Conservation (phyloP, 108 stramenopile species). For the Halocafeteria seosinensis region DNA sequence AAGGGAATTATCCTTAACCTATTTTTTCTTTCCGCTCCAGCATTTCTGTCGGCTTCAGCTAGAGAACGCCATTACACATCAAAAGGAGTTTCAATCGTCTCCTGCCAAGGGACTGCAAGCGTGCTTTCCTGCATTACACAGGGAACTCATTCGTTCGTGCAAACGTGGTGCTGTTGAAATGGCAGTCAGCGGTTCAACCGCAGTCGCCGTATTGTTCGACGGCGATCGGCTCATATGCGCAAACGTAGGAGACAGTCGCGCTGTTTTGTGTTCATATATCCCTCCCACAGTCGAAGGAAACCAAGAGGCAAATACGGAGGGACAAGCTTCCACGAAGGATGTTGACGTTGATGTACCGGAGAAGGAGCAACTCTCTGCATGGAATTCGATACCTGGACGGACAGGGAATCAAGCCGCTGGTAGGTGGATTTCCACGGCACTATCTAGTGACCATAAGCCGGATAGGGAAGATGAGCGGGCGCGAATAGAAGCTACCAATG, state of each 20-base stretch:
- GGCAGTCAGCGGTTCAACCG: conserved; percentile 6
- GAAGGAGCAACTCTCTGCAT: no score
- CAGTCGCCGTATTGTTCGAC: conserved; percentile 2
- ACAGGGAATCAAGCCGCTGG: background rate
- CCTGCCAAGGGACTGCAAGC: background rate
- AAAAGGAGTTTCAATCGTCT: background rate
- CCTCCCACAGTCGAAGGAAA: no score
- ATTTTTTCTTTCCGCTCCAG: background rate
- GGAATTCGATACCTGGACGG: no score
- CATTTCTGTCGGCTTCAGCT: background rate
- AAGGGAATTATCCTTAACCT: no score
- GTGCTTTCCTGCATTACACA: background rate
- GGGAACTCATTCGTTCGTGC: background rate
- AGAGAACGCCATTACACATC: no score
- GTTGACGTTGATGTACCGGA: no score
- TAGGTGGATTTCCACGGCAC: background rate
- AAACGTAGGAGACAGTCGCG: conserved; percentile 7
- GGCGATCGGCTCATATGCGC: conserved; percentile 1
- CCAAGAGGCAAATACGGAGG: no score
- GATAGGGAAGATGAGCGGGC: background rate
- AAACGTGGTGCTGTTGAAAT: conserved; percentile 1
- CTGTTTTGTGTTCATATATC: no score
- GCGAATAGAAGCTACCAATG: background rate
- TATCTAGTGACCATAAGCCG: conserved; percentile 17
- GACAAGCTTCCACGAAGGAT: no score